Percentiles rank a stretch among this genome's conserved stretches.
Conservation (phyloP, 1,284 basidiomycete species). For the Boletus smithii region DNA sequence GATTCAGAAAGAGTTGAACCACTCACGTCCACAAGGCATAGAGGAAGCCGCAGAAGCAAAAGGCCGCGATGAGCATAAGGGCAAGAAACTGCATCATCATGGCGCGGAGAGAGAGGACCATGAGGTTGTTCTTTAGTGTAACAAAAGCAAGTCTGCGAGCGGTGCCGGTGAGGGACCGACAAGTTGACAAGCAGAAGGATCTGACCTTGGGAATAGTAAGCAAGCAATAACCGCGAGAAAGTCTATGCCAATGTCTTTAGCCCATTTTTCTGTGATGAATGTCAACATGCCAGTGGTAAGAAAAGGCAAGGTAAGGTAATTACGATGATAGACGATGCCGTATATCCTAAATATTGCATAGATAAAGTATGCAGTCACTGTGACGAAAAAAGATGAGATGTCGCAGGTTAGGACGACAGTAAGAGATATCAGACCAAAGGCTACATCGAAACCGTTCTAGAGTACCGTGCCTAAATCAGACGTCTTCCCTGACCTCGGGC, state of each 20-base stretch:
- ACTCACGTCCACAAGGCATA: constrained; percentile 89
- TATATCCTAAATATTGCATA: constrained; percentile 73
- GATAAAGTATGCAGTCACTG: constrained; percentile 74
- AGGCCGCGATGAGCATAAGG: constrained; percentile 84
- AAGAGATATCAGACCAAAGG: constrained; percentile 57
- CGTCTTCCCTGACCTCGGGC: constrained; percentile 9
- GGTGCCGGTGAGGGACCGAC: background rate
- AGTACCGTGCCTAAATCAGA: constrained; percentile 17
- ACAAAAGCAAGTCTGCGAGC: constrained; percentile 74
- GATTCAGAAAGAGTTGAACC: background rate
- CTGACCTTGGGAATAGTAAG: constrained; percentile 80
- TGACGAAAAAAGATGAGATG: constrained; percentile 15
- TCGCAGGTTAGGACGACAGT: background rate
- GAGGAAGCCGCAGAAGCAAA: constrained; percentile 87
- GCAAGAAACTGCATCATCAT: constrained; percentile 78
- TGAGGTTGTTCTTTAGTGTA: constrained; percentile 81
- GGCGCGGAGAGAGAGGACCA: constrained; percentile 74
- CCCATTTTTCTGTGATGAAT: constrained; percentile 49
- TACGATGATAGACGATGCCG: constrained; percentile 61
- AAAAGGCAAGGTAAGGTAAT: constrained; percentile 2
- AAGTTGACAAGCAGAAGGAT: background rate
- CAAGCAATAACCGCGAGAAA: constrained; percentile 77
- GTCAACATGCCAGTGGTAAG: constrained; percentile 4
- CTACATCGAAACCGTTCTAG: constrained; percentile 87
- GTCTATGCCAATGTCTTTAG: constrained; percentile 64